Base-by-base conservation (phyloP, 768 basidiomycete species). In the Rhizopogon salebrosus region DNA sequence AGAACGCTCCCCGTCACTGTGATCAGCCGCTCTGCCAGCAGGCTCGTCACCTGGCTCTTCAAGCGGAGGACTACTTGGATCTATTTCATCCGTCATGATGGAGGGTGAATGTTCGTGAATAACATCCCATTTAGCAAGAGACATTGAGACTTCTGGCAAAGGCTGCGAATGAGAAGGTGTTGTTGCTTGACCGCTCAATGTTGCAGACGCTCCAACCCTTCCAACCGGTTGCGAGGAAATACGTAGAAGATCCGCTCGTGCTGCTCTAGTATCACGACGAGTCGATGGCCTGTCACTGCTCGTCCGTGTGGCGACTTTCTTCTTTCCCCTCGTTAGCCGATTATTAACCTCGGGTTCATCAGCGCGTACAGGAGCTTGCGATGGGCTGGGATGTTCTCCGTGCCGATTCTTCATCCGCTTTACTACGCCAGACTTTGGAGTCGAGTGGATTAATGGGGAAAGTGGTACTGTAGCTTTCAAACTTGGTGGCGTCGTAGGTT, bases 331-430 rank as follows among this genome's bases (percentile, higher is more conserved):
- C 11, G n/a, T n/a, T n/a, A n/a, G n/a, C n/a, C n/a, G n/a, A n/a
- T n/a, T 26, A 29, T 13, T 27, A 3, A 46, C 18, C 29, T 46
- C 22, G 45, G 31, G 16, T 9, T 34, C 45, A 46, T 34, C 45
- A 34, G 22, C 45, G 22, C 31, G 45, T 13, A 46, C 45, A 46
- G 45, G 45, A 3, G 35, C 10, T 23, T 46, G 31, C 2, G 23
- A 51, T 10, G 39, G 50, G 27, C 27, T 48, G 43, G 20, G 20
- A 46, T 22, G 20, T 34, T 34, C 14, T 14, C 45, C 45, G 6
- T 34, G 55, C 16, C 76, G 72, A 42, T 69, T 66, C 65, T 71
- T 79, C 70, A 76, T 78, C 45, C 73, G 70, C 41, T 68, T 70
- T 13, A 69, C 53, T 10, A 75, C 63, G 8, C 73, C 70, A 5